A percentile compares a stretch with the other conserved stretches of the same genome.
Evolutionary conservation across 805 yeast species (phyloP).

Genomic region (Teunomyces kruisii): DNA sequence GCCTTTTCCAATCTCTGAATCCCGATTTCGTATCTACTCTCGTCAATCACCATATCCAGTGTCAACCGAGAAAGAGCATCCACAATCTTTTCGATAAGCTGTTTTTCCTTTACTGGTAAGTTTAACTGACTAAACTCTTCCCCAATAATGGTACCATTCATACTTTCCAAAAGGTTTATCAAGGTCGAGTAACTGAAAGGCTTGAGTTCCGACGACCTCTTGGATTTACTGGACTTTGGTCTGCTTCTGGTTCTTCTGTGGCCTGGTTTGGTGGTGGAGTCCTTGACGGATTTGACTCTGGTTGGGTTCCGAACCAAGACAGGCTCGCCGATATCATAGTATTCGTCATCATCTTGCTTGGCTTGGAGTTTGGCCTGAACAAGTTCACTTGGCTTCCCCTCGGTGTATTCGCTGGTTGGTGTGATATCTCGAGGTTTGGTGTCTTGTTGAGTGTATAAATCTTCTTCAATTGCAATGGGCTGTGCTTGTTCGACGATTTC

Average conservation of each 20-base stretch:
- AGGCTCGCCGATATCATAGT: slow-evolving; percentile 38
- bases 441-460: background rate
- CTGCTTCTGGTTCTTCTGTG: slow-evolving; percentile 20
- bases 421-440: background rate
- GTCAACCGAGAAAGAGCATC: slow-evolving; percentile 84
- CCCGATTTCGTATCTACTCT: slow-evolving; percentile 77
- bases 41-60: slow-evolving; percentile 87
- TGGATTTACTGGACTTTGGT: slow-evolving; percentile 11
- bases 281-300: slow-evolving; percentile 34
- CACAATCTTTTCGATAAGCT: slow-evolving; percentile 77
- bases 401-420: slow-evolving; percentile 1
- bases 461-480: background rate
- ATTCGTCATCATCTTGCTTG: slow-evolving; percentile 23
- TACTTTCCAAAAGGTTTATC: slow-evolving; percentile 53
- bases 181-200: slow-evolving; percentile 46
- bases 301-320: slow-evolving; percentile 30
- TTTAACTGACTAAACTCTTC: slow-evolving; percentile 74
- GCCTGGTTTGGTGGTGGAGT: slow-evolving; percentile 18
- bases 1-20: slow-evolving; percentile 78
- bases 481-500: background rate
- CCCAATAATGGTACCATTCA: slow-evolving; percentile 62
- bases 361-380: background rate
- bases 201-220: slow-evolving; percentile 18
- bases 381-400: background rate
- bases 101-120: slow-evolving; percentile 73